phyloP scores from a whole-genome alignment of 331 rosid genomes.

The Stylosanthes scabra region DNA sequence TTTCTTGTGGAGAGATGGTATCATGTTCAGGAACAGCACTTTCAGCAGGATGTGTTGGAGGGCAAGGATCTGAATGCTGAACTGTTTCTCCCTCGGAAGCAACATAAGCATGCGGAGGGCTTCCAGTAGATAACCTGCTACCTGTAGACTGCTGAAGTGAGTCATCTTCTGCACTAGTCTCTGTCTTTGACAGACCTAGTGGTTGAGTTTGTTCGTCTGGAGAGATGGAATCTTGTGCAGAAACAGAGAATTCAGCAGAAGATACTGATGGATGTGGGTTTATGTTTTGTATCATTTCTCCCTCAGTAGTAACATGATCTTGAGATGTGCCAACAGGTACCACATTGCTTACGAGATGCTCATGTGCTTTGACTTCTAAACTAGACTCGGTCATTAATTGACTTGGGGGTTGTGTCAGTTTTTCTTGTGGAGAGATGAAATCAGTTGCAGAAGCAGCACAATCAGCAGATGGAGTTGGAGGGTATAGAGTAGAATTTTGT shows the following conservation, averaged over 20 bases:
- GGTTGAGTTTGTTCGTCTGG: slow-evolving; percentile 45
- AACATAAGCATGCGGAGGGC: slow-evolving; percentile 36
- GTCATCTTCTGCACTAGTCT: slow-evolving; percentile 49
- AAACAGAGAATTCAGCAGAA: slow-evolving; percentile 36
- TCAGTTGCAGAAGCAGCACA: slow-evolving; percentile 35
- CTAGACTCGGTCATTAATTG: slow-evolving; percentile 46
- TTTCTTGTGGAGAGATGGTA: slow-evolving; percentile 47
- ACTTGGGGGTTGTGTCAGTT: slow-evolving; percentile 43
- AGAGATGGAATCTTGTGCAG: slow-evolving; percentile 43
- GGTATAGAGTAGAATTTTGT: slow-evolving; percentile 43
- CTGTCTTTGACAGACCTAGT: slow-evolving; percentile 42
- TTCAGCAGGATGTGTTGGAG: slow-evolving; percentile 40
- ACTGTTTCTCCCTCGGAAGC: slow-evolving; percentile 52
- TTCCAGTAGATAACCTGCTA: slow-evolving; percentile 44
- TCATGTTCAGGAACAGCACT: slow-evolving; percentile 37
- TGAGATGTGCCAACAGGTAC: slow-evolving; percentile 48
- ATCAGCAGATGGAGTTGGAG: slow-evolving; percentile 43
- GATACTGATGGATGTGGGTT: slow-evolving; percentile 40
- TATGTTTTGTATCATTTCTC: slow-evolving; percentile 49
- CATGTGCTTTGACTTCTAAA: slow-evolving; percentile 46
- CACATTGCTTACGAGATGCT: slow-evolving; percentile 42
- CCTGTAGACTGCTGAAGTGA: slow-evolving; percentile 38
- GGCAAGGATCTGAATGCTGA: slow-evolving; percentile 43
- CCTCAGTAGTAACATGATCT: slow-evolving; percentile 43
- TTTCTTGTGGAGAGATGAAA: slow-evolving; percentile 39